Base-by-base conservation (phyloP, 2,329 filamentous ascomycete species). In the Curvularia eragrostidis region DNA sequence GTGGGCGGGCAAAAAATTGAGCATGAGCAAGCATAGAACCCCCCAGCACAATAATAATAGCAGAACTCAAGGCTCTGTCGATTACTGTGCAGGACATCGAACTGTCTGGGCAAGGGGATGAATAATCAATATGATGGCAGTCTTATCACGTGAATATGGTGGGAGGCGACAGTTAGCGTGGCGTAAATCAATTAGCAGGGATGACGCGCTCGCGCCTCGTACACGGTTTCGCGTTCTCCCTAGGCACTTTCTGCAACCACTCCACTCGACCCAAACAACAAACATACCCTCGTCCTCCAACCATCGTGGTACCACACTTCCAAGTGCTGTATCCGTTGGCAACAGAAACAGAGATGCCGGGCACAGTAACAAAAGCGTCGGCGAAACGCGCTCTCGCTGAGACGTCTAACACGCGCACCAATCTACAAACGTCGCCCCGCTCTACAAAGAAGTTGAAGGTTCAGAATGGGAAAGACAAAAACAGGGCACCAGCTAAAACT, bases 371-470 rank as follows among this genome's bases (percentile, higher is more conserved):
- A 24, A 70, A 61, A 57, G 71, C 78, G 43, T 78, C 80, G 23
- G 73, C 67, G 50, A 83, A 83, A 73, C 76, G 80, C 44, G 77
- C 78, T 39, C 76, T 83, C 63, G 73, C 78, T 59, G 81, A 83
- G 61, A 76, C 76, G 21, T 78, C 79, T 15, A 78, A 67, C 56
- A 79, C 78, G 43, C 78, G 78, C 58, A 74, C 74, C 36, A 83
- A 82, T 61, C 73, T 80, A 52, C 78, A 78, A 60, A 62, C 69
- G 38, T 76, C 78, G 57, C 81, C 80, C 64, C 80, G 73, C 63
- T 76, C 87, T 1, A 79, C 85, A 50, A 98, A 98, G 83, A 96
- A 95, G 79, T 85, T 91, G 62, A 96, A 91, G 78, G 83, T 96
- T 58, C 91, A 95, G 57, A 75, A 77, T 54, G 80, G 84, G 24